A percentile compares a stretch with the other conserved stretches of the same genome.
Evolutionary conservation across 306 rosid genomes (phyloP).

Genomic region (Prinsepia uniflora): DNA sequence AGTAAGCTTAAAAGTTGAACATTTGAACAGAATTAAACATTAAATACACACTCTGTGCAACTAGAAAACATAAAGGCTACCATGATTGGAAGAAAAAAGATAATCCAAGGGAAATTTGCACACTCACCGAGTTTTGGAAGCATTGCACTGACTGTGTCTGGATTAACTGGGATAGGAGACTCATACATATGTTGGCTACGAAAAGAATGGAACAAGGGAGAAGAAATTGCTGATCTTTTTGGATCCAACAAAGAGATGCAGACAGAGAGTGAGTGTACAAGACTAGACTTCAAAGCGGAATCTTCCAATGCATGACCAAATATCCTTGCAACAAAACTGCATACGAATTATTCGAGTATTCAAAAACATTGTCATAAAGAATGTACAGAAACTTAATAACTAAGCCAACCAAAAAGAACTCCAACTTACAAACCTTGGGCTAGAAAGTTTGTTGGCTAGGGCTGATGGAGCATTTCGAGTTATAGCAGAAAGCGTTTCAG

Average conservation of each 20-base stretch:
- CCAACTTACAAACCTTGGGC: conserved; percentile 70
- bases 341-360: conserved; percentile 16
- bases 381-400: background rate
- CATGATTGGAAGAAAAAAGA: background rate
- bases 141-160: conserved; percentile 85
- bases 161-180: conserved; percentile 64
- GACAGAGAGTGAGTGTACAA: conserved; percentile 85
- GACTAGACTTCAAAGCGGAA: conserved; percentile 73
- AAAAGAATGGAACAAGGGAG: conserved; percentile 81
- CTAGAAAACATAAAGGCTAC: background rate
- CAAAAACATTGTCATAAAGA: conserved; percentile 8
- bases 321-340: conserved; percentile 81
- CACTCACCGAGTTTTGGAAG: conserved; percentile 76
- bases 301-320: conserved; percentile 87
- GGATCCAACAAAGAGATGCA: conserved; percentile 98
- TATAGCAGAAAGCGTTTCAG: conserved; percentile 87
- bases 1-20: background rate
- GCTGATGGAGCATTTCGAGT: conserved; percentile 85
- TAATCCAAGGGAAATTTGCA: conserved; percentile 6
- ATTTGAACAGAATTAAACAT: background rate
- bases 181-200: conserved; percentile 89
- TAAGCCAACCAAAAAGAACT: conserved; percentile 7
- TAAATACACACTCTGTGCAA: background rate
- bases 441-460: conserved; percentile 79
- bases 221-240: conserved; percentile 56